Base-by-base conservation (phyloP, 352 stramenopile species). In the Phytophthora sp. region DNA sequence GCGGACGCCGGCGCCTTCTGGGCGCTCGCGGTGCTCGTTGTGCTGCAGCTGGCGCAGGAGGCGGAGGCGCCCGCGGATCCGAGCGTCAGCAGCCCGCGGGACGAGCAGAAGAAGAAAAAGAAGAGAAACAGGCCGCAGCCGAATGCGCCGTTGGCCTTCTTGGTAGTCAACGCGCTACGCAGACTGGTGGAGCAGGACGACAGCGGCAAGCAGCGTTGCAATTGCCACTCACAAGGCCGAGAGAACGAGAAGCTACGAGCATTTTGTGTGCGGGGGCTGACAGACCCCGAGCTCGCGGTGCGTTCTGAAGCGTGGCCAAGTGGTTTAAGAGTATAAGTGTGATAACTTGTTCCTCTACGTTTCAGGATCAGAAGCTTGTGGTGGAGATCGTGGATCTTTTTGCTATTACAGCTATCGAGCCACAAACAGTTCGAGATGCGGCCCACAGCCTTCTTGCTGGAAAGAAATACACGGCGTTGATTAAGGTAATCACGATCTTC, bases 321-420 rank as follows among this genome's bases (percentile, higher is more conserved):
- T 5, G n/a, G 15, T 41, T 5, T 21, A 21, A 6, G 15, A 1
- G 34, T n/a, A n/a, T n/a, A 41, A 23, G 34, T 7, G 34, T 32
- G n/a, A 17, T 52, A 44, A 39, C 44, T 52, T 13, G 4, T 31
- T 31, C 38, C 6, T 42, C 21, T 39, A 10, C 6, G 0, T 49
- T 58, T 17, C 46, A 82, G 76, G 76, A 90, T 21, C 62, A 72
- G 15, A 90, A 88, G 42, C 55, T 90, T 23, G 51, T 90, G 6
- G 78, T 87, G 4, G 81, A 87, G 34, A 66, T 90, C 4, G 23
- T 87, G 12, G 81, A 87, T 8, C 49, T 90, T 4, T 89, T 90
- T 34, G 23, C 35, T 2, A 45, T 86, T 23, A 70, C 51, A 1
- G 58, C 72, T 32, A 59, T 86, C 1, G 23, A 69, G 1, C 8